Evolutionary conservation across 176 grass and related monocot genomes (phyloP), one percentile per base, ranked within the genome.

Genomic region (Musa itinerans): DNA sequence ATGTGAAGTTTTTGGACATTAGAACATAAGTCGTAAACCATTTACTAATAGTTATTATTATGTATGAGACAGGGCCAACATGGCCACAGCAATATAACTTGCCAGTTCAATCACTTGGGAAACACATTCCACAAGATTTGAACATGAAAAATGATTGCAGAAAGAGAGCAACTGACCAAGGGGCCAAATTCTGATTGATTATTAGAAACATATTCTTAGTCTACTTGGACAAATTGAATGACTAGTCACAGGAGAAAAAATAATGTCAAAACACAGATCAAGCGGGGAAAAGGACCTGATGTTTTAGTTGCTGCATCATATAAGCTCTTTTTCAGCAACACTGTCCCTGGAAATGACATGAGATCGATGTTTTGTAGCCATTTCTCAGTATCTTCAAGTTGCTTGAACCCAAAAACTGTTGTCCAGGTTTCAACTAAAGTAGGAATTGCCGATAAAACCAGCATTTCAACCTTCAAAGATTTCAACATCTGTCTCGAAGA

Each of bases 251-350:
- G 50, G 0, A 43, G 17, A 48, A 43, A 62, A 69, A 23, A 21
- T 29, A 3, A 34, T 27, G 23, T 8, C 27, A 23, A 58, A 5
- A 17, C 15, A 58, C 14, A 58, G 17, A 3, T 67, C 1, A 67
- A 48, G 34, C 4, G 4, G 34, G 34, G 34, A 6, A 11, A 23
- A 69, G 25, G 9, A 90, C 89, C 89, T 56, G 77, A 10, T 55
- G 26, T 50, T 11, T 50, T 17, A 13, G 19, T 78, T 82, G 85
- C n/a, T 81, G 25, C 10, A 54, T 72, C 72, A 22, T 53, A 74
- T 71, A 92, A 79, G 2, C 43, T 51, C 75, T 90, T 96, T 81
- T 92, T 96, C 65, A 96, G 79, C 17, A 92, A 50, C 34, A 87
- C 64, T 0, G 93, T 96, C 53, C 85, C 87, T 13, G 89, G 87